Percentiles rank a stretch among this genome's conserved stretches.
These are phyloP conservation scores for Leishmania guyanensis DNA, from an alignment of 208 protist species.

Conservation along the genomic window DNA sequence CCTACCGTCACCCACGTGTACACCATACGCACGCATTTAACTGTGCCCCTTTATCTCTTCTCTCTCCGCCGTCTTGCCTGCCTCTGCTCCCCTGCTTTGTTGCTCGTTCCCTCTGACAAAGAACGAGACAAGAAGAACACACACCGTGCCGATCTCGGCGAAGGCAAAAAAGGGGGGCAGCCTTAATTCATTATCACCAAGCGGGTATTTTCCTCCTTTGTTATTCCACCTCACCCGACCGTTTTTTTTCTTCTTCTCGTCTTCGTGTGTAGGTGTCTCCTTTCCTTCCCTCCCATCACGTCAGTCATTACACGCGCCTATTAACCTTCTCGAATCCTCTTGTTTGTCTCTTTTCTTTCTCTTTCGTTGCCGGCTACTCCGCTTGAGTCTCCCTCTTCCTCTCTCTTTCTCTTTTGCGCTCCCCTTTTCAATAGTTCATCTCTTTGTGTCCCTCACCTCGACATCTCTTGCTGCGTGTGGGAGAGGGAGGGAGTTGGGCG, in stretches of 20 bases:
- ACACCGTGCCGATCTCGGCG: neutral
- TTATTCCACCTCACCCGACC: neutral
- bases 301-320: neutral
- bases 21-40: neutral
- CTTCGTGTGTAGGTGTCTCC: neutral
- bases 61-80: neutral
- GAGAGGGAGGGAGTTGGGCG: neutral
- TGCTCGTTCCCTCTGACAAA: too few species aligned
- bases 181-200: neutral
- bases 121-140: neutral
- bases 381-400: neutral
- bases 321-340: neutral
- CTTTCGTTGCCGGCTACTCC: neutral
- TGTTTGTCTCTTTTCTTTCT: neutral
- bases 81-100: neutral
- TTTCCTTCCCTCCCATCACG: neutral
- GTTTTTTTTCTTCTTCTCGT: neutral
- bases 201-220: neutral
- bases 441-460: neutral
- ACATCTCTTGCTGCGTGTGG: neutral
- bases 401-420: neutral
- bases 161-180: too few species aligned
- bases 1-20: neutral
- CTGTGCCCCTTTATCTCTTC: neutral
- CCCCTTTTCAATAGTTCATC: neutral